Evolutionary conservation across 2,329 filamentous ascomycete species (phyloP), one percentile per base, ranked within the genome.

Genomic region (Magnaporthiopsis rhizophila): DNA sequence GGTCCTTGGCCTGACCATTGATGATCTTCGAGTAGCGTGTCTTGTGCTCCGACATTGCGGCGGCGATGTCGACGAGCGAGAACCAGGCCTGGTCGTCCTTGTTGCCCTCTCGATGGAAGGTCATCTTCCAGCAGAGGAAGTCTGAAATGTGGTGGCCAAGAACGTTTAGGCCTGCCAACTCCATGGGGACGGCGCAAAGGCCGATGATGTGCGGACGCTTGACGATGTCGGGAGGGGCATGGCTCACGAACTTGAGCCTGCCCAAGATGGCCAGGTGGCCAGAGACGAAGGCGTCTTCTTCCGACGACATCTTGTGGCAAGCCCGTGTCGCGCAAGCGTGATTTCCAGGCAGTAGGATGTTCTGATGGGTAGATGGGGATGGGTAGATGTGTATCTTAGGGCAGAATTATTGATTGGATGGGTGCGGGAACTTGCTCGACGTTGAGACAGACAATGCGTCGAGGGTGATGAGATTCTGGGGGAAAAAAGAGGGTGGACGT

Each of bases 201-300:
- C 62, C 62, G 15, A 63, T 57, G 4, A 63, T 38, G 26, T 63
- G 62, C 21, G 62, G 62, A 8, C 24, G 11, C 38, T 50, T 59
- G 30, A 3, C n/a, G 21, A 63, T 45, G 26, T 63, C 62, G 2
- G 62, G 62, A 15, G 56, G 56, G 3, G 62, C 32, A 26, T 63
- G 62, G 57, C 9, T 50, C 30, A 59, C 34, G 62, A 63, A 68
- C 32, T 60, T 34, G 11, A 68, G 67, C 28, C 32, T 64, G 32
- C 3, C 18, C 45, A 53, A n/a, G 45, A 53, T 53, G 45, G 45
- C 45, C 7, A n/a, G 45, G 45, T 53, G 45, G 45, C 45, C 45
- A 9, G 45, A 53, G 45, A 53, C 21, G 45, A 53, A n/a, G 18
- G 45, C 11, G 21, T 11, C 45, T 53, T 18, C 45, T 21, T 53